phyloP scores from a whole-genome alignment of 2,329 filamentous ascomycete genomes.

The Dothiorella sarmentorum region DNA sequence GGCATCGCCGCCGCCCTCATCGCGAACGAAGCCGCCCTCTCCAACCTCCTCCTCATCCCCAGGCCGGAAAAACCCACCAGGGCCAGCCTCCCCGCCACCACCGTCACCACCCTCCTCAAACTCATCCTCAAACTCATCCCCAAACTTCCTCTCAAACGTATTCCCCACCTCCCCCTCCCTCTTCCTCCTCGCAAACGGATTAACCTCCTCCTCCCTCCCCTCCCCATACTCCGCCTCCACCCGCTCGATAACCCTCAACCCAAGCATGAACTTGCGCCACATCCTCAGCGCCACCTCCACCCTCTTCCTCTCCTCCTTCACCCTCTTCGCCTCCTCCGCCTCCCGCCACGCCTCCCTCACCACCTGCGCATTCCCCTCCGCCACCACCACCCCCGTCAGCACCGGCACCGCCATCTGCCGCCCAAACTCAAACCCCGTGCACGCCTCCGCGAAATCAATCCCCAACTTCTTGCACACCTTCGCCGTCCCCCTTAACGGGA shows the following conservation, averaged over 20 bases:
- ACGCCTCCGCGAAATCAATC: constrained; percentile 89
- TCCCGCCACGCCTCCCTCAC: constrained; percentile 72
- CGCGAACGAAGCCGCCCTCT: constrained; percentile 22
- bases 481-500: constrained; percentile 73
- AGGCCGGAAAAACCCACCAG: constrained; percentile 21
- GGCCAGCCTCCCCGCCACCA: constrained; percentile 26
- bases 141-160: constrained; percentile 14
- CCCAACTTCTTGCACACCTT: constrained; percentile 78
- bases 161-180: constrained; percentile 27
- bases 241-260: constrained; percentile 74
- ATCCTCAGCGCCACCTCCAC: constrained; percentile 67
- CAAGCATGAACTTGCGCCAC: constrained; percentile 87
- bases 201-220: constrained; percentile 49
- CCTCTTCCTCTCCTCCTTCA: constrained; percentile 77
- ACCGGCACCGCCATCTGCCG: constrained; percentile 91
- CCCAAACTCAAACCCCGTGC: constrained; percentile 94
- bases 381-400: constrained; percentile 84
- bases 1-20: constrained; percentile 8
- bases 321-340: constrained; percentile 70
- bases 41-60: constrained; percentile 18
- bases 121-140: constrained; percentile 25
- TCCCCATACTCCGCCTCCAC: constrained; percentile 74
- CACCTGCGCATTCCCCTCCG: constrained; percentile 69
- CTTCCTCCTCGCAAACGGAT: constrained; percentile 49
- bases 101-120: constrained; percentile 34